Percentiles rank a stretch among this genome's conserved stretches.
Evolutionary conservation across 495 filamentous ascomycete species (phyloP).

Genomic region (Talaromyces wortmannii): DNA sequence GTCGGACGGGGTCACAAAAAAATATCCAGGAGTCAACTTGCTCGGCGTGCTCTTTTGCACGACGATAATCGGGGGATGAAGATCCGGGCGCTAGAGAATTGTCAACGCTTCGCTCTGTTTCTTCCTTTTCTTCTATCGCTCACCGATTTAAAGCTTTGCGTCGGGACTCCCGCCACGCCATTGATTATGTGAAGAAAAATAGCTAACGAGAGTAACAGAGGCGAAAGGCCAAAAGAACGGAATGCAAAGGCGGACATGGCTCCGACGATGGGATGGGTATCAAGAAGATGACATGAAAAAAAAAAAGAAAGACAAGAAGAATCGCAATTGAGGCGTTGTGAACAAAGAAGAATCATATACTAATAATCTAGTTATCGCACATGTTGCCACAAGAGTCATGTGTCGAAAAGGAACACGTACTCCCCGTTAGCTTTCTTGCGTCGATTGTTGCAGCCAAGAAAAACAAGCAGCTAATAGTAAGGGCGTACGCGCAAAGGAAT

Average conservation of each 20-base stretch:
- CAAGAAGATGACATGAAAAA: no score
- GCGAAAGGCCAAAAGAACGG: slow-evolving; percentile 8
- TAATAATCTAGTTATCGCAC: no score
- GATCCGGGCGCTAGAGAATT: slow-evolving; percentile 29
- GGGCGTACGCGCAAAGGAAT: no score
- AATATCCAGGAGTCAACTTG: slow-evolving; percentile 33
- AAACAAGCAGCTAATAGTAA: no score
- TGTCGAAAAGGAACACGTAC: no score
- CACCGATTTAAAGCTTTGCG: slow-evolving; percentile 22
- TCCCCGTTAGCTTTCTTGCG: no score
- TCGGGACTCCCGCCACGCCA: slow-evolving; percentile 9
- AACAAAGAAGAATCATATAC: no score
- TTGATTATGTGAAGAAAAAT: slow-evolving; percentile 9
- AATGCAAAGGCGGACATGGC: slow-evolving; percentile 15
- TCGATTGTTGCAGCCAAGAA: no score
- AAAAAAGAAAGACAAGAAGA: no score
- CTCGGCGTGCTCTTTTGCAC: slow-evolving; percentile 19
- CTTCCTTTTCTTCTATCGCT: background rate
- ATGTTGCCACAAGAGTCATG: no score
- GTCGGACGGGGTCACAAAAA: slow-evolving; percentile 37
- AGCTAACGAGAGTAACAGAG: slow-evolving; percentile 3
- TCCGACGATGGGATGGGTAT: background rate
- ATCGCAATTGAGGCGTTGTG: no score
- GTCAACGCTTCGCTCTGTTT: no score
- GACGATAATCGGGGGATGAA: slow-evolving; percentile 26